Base-by-base conservation (phyloP, 2,329 filamentous ascomycete species). In the Aspergillus sojae region DNA sequence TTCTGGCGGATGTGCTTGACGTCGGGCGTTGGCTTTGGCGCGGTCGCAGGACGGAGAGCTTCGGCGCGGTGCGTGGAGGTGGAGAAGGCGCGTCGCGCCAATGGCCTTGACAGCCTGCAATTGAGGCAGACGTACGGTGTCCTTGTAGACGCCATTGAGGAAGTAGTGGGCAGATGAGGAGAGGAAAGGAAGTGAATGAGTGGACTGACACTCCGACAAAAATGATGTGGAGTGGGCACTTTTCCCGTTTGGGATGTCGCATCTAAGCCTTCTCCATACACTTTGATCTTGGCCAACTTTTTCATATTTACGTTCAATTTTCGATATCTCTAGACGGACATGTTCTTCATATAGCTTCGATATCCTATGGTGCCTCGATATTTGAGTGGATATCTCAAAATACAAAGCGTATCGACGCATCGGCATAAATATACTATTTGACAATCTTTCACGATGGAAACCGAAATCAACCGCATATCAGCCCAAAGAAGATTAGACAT, bases 1-100 rank as follows among this genome's bases (percentile, higher is more conserved):
- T 96, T 91, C 73, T 93, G 86, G 62, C 94, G 93, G 76, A 99
- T 97, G 80, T 95, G 90, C 77, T 92, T 94, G 75, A 96, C 85
- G 80, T 97, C 91, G 68, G 96, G 85, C 54, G 86, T 86, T 30
- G 92, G 88, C 75, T 92, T 94, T 12, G 93, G 93, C 16, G 92
- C 93, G 58, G 86, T 89, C 1, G 90, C 83, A 5, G 91, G 91
- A 45, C 89, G 84, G 4, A 79, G 57, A 23, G 68, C 60, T 32
- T 76, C 70, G 12, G 65, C 60, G 57, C 67, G 67, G n/a, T 65
- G 68, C 19, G 61, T 30, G n/a, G 68, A 67, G 28, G 71, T 65
- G 52, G 58, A 62, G 39, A 50, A 70, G n/a, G 57, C 61, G 61
- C 56, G 63, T 54, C 56, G 67, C 43, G 32, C 52, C 48, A 67